Percentiles rank a stretch among this genome's conserved stretches.
Conservation (phyloP, 495 filamentous ascomycete genomes). For the Penicillium cosmopolitanum region DNA sequence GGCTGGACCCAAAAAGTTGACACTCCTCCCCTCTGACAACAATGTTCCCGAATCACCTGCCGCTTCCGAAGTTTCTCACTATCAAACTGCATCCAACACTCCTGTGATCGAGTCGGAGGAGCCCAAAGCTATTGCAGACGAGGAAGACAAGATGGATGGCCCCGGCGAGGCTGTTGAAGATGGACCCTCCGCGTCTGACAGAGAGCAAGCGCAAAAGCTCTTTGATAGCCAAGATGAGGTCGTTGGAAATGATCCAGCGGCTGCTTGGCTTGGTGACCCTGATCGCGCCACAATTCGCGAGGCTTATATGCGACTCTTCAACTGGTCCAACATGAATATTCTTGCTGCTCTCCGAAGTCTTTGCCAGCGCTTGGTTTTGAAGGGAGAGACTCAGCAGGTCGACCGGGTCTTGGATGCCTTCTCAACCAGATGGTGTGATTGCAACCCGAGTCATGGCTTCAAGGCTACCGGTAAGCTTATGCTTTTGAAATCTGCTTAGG, state of each 20-base stretch:
- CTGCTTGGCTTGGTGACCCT: slow-evolving; percentile 83
- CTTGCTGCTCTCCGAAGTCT: slow-evolving; percentile 77
- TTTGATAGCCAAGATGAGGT: slow-evolving; percentile 85
- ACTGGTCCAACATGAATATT: slow-evolving; percentile 83
- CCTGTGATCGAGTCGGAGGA: slow-evolving; percentile 40
- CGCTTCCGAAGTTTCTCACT: slow-evolving; percentile 46
- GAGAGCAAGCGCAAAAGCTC: slow-evolving; percentile 76
- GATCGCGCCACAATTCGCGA: slow-evolving; percentile 67
- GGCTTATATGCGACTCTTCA: slow-evolving; percentile 92
- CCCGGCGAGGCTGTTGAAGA: slow-evolving; percentile 32
- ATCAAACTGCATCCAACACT: slow-evolving; percentile 54
- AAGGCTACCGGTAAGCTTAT: slow-evolving; percentile 72
- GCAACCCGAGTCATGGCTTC: slow-evolving; percentile 94
- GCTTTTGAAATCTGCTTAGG: background rate
- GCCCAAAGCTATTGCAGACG: slow-evolving; percentile 21
- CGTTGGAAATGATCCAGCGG: slow-evolving; percentile 74
- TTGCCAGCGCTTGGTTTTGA: slow-evolving; percentile 80
- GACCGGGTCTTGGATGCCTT: slow-evolving; percentile 91
- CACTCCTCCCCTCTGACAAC: slow-evolving; percentile 21
- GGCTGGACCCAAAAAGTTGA: slow-evolving; percentile 28
- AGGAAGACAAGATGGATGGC: slow-evolving; percentile 25
- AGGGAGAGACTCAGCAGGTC: slow-evolving; percentile 95
- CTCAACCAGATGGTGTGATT: slow-evolving; percentile 87
- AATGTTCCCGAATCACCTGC: slow-evolving; percentile 37
- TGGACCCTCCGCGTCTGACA: slow-evolving; percentile 58